Evolutionary conservation across 371 early-diverging fungal genomes (phyloP), one percentile per base, ranked within the genome.

Genomic region (Chytridium lagenaria): DNA sequence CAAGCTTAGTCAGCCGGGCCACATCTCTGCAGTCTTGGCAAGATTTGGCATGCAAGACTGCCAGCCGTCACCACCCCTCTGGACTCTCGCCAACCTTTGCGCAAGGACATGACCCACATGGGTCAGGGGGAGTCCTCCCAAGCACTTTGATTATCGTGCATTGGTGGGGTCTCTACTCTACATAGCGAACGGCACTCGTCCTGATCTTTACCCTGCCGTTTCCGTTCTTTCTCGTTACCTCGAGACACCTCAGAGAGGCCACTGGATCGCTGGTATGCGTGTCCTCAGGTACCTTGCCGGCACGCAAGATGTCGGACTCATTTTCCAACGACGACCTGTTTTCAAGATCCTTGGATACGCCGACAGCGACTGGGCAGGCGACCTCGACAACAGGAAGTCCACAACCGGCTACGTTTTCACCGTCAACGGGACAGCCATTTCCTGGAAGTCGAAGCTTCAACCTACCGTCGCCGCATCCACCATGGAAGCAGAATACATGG

Each of bases 301-400:
- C 22, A 77, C 77, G n/a, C 61, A 2, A 0, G 30, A 0, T 0
- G 39, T 23, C 30, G 40, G 37, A 38, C 61, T 64, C 38, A 30
- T 26, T 55, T 55, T 55, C 30, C 22, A 19, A 26, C 57, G 10
- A 19, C 7, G 15, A 19, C 10, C 10, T 26, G 57, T 7, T 26
- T 30, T 19, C 57, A 55, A 19, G 57, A 23, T 55, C 23, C 10
- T 26, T 15, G 57, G 22, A 7, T 63, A 63, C 63, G 63, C 71
- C 34, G 79, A 79, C 70, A 63, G 71, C 30, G 75, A 79, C 23
- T 78, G 68, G 65, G 79, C 68, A 15, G 68, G 72, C 40, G 50
- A 69, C 36, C 33, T 36, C 39, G 74, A 76, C 37, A 72, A 51
- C 22, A 26, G 68, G 1, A 36, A 57, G 40, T 64, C 68, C n/a